phyloP scores from a whole-genome alignment of 208 protist species.

The Acanthamoeba lenticulata region DNA sequence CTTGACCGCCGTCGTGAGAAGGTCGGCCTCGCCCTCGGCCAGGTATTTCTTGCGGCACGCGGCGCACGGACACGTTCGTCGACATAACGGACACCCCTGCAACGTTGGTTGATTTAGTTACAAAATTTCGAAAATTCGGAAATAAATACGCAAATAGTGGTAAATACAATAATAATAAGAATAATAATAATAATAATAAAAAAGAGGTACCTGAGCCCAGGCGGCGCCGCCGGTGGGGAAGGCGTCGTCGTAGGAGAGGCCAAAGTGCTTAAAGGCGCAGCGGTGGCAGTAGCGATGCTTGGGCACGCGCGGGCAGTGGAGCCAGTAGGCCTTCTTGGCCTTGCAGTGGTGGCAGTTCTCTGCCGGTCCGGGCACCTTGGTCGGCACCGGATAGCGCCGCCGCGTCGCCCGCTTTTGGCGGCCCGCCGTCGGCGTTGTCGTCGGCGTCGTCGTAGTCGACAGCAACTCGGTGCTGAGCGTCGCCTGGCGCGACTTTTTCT shows the following conservation, averaged over 20 bases:
- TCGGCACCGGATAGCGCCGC: neutral
- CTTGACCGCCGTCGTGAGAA: neutral
- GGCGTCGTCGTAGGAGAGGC: neutral
- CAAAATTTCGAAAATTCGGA: no score
- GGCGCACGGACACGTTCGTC: neutral
- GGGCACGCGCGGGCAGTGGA: neutral
- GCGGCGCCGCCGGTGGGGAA: neutral
- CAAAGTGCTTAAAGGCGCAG: neutral
- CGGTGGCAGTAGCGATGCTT: conserved; percentile 35
- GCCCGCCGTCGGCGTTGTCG: neutral
- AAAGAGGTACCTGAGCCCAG: neutral
- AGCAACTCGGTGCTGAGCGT: no score
- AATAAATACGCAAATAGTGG: neutral
- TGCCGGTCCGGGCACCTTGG: neutral
- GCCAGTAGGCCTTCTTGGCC: conserved; percentile 43
- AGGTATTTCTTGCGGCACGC: neutral
- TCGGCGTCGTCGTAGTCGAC: neutral
- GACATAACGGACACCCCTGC: neutral
- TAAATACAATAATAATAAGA: neutral
- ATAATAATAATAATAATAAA: neutral
- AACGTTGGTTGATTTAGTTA: neutral
- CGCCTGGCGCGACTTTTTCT: no score
- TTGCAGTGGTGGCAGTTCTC: conserved; percentile 49
- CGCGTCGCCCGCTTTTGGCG: neutral
- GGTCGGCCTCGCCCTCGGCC: neutral